Evolutionary conservation across 768 basidiomycete genomes (phyloP), one percentile per base, ranked within the genome.

Genomic region (Boletus sp.): DNA sequence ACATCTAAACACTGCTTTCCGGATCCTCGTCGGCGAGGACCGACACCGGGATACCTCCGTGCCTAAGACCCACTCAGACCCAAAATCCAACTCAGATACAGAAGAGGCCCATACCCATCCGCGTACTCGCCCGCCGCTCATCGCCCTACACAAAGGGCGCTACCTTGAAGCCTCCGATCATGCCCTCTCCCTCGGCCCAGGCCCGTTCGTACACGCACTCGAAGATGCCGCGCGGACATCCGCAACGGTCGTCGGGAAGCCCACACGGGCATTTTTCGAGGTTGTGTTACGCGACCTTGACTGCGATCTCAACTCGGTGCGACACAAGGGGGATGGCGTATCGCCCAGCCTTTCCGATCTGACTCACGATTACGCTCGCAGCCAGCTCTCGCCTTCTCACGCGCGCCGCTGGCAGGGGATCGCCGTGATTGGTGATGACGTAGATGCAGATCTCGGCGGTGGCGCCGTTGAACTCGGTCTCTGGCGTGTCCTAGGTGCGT

Each of bases 371-470:
- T n/a, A 7, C 11, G 30, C 27, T 25, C 11, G 27, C 1, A 9
- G 9, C 6, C 21, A 21, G 17, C 35, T 13, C 8, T 17, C 13
- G 9, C 8, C 14, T 21, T 17, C 33, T 13, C 9, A 23, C 5
- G 4, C 1, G 10, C 4, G 3, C 7, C 7, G 23, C 9, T 60
- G 53, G 54, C 47, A 43, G 61, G 68, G 39, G 64, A 71, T 47
- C 25, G 82, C 77, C 1, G 74, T 88, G 47, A 76, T 88, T 30
- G 87, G 87, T 7, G 88, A 89, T 65, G 88, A 90, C 60, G 70
- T 82, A 2, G 74, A 76, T 40, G 79, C 80, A 32, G 88, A 89
- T 68, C 75, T 88, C 17, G 84, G 85, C 1, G 79, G 74, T 4
- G 87, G 84, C 1, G 83, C 84, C 5, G 51, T 76, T 2, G 82